Evolutionary conservation across 345 rosid genomes (phyloP).

Genomic region (Heritiera fomes): DNA sequence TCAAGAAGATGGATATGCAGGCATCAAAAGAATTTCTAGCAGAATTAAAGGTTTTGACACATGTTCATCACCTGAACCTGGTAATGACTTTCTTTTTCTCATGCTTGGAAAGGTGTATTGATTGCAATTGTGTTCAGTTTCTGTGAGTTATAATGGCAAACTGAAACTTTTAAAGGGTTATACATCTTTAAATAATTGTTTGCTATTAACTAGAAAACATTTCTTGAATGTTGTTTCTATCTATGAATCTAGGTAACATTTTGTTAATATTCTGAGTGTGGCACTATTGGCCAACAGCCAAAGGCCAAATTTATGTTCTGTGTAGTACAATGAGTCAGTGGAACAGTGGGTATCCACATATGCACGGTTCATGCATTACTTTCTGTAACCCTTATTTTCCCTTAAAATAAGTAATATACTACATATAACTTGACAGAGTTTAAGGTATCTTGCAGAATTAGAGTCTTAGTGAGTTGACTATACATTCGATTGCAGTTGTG

Average conservation of each 20-base stretch:
- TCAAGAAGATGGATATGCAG: constrained; percentile 99
- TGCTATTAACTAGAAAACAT: background rate
- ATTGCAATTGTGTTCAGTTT: constrained; percentile 5
- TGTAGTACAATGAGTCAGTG: background rate
- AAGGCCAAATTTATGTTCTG: background rate
- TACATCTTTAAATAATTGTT: background rate
- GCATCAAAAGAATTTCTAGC: constrained; percentile 90
- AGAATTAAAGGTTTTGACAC: constrained; percentile 88
- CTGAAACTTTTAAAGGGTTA: background rate
- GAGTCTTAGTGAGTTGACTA: background rate
- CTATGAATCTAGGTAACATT: background rate
- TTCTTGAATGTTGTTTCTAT: background rate
- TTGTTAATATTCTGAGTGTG: background rate
- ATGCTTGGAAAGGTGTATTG: background rate
- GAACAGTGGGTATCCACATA: background rate
- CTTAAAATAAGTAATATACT: background rate
- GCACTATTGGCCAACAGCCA: background rate
- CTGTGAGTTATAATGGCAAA: background rate
- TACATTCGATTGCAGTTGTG: background rate
- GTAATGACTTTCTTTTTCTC: constrained; percentile 41
- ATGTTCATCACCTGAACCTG: constrained; percentile 95
- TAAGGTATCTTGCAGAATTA: background rate
- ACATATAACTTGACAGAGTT: background rate
- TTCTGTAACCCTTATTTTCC: constrained; percentile 7
- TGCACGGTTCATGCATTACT: background rate